Percentiles rank a stretch among this genome's conserved stretches.
phyloP scores from a whole-genome alignment of 768 basidiomycete genomes.

The Kwoniella heveanensis region DNA sequence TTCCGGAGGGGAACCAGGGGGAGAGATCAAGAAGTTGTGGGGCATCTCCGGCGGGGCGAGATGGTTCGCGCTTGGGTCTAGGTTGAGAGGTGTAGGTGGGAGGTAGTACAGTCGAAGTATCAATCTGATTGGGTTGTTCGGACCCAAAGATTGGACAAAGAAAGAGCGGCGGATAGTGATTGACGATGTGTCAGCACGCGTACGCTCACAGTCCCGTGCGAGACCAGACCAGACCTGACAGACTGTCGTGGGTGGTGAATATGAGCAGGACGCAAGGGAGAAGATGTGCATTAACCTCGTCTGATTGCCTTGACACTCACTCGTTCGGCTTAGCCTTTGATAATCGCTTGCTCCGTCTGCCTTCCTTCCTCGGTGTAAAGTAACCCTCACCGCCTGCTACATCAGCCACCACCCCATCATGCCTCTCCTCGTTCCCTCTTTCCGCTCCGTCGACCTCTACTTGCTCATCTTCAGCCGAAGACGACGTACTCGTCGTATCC shows the following conservation, averaged over 20 bases:
- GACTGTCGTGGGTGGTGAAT: no score
- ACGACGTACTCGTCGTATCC: no score
- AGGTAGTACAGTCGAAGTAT: slow-evolving; percentile 52
- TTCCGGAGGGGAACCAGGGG: slow-evolving; percentile 93
- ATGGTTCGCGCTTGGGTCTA: slow-evolving; percentile 57
- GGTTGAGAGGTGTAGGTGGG: slow-evolving; percentile 44
- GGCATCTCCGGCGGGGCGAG: slow-evolving; percentile 76
- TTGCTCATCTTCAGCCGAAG: no score
- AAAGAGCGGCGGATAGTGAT: background rate
- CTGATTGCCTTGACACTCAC: slow-evolving; percentile 15
- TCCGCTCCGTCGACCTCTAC: background rate
- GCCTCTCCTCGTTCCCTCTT: background rate
- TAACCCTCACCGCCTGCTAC: slow-evolving; percentile 53
- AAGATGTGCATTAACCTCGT: slow-evolving; percentile 1
- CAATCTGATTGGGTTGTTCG: slow-evolving; percentile 63
- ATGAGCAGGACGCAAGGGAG: no score
- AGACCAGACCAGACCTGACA: no score
- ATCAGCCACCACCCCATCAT: background rate
- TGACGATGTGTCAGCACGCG: no score
- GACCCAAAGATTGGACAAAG: no score
- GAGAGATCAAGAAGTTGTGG: slow-evolving; percentile 96
- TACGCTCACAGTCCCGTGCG: no score
- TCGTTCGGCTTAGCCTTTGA: slow-evolving; percentile 56
- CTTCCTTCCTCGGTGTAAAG: slow-evolving; percentile 14
- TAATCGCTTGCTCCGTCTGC: slow-evolving; percentile 57